Percentiles rank a stretch among this genome's conserved stretches.
Conservation (phyloP, 1,284 basidiomycete species). For the Moesziomyces globuligerus region DNA sequence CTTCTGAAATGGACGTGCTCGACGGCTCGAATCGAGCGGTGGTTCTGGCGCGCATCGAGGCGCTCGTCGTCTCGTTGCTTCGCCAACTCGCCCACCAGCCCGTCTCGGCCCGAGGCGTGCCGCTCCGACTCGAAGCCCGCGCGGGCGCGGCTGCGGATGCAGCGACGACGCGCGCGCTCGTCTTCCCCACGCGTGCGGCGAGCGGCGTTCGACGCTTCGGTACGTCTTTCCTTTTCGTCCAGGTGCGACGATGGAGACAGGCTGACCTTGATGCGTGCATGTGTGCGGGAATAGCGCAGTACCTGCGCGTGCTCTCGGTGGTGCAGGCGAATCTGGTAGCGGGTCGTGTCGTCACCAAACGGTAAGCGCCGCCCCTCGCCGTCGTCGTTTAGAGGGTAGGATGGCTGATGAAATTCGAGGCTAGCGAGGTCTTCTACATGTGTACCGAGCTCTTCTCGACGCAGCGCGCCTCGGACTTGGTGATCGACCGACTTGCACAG, state of each 20-base stretch:
- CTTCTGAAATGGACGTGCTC: background rate
- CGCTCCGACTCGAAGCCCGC: background rate
- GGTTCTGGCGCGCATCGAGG: constrained; percentile 22
- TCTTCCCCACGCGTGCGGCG: constrained; percentile 14
- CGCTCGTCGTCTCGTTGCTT: constrained; percentile 11
- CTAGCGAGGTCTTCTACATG: constrained; percentile 58
- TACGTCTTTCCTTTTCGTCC: constrained; percentile 1
- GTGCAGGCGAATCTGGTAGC: constrained; percentile 32
- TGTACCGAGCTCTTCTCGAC: constrained; percentile 39
- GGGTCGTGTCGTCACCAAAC: constrained; percentile 33
- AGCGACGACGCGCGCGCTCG: constrained; percentile 4
- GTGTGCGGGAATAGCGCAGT: constrained; percentile 22
- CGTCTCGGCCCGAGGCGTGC: background rate
- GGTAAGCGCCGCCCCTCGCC: constrained; percentile 24
- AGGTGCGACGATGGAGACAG: background rate
- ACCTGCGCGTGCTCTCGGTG: constrained; percentile 37
- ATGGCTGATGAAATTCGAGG: background rate
- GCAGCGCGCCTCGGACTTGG: constrained; percentile 44
- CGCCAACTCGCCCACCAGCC: constrained; percentile 13
- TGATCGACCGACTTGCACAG: constrained; percentile 24
- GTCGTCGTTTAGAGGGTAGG: background rate
- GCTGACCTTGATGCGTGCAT: background rate
- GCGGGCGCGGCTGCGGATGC: background rate
- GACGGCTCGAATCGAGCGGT: background rate
- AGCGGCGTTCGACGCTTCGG: constrained; percentile 19